Evolutionary conservation across 306 rosid genomes (phyloP), one percentile per base, ranked within the genome.

Genomic region (Trifolium fragiferum): DNA sequence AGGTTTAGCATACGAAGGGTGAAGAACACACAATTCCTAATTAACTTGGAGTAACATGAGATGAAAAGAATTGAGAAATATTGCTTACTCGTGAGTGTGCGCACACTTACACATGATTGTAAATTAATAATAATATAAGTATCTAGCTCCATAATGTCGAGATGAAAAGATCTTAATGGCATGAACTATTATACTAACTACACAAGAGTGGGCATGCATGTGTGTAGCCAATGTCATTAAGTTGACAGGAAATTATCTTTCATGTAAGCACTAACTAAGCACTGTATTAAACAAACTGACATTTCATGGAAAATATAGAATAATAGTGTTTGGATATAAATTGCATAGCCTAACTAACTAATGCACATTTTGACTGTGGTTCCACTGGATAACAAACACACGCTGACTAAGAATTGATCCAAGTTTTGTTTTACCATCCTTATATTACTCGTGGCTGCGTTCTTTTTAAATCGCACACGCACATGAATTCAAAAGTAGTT

Each of bases 31-130:
- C 63, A 53, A 40, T 16, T 57, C 64, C 35, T 16, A 60, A 79
- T 15, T 10, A 65, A 49, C 73, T 73, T 58, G 64, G 60, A 67
- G 35, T 57, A 66, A 60, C 72, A 80, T 60, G 50, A 72, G 51
- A 72, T 41, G 65, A 40, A 65, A 62, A 70, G 58, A 59, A 46
- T 57, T 16, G 18, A 12, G 41, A 12, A 51, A 41, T 16, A 68
- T 15, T 51, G 16, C 15, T 38, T 37, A n/a, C 30, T 51, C 23
- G 10, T 23, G 10, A 18, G 30, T 40, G 40, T 7, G 7, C 15
- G 0, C 2, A 11, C 40, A 60, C 41, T 27, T 7, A 13, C 15
- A 15, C 35, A 3, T 19, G 51, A 8, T n/a, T 7, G 11, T 76
- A 43, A 10, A 61, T 37, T 16, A 62, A 70, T 37, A 70, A 23